Evolutionary conservation across 2,329 filamentous ascomycete genomes (phyloP).

Genomic region (Tolypocladium pustulatum): DNA sequence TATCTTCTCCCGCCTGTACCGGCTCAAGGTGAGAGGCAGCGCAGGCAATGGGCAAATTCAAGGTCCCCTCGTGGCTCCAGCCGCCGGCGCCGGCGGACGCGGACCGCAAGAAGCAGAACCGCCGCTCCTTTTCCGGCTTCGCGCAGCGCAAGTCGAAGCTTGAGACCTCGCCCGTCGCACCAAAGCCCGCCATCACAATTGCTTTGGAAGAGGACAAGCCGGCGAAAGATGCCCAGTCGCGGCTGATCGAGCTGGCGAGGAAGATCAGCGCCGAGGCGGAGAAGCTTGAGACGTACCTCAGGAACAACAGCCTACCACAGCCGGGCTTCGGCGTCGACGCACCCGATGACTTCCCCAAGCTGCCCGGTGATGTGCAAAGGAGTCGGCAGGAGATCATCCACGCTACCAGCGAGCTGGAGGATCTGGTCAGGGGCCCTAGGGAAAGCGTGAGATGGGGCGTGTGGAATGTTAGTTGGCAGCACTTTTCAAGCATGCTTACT

Average conservation of each 20-base stretch:
- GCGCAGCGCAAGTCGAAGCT: constrained; percentile 14
- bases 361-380: constrained; percentile 33
- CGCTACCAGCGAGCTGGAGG: constrained; percentile 36
- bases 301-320: constrained; percentile 26
- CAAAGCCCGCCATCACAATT: constrained; percentile 1
- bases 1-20: background rate
- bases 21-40: background rate
- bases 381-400: constrained; percentile 36
- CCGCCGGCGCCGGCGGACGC: constrained; percentile 11
- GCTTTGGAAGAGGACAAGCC: background rate
- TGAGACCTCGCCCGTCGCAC: background rate
- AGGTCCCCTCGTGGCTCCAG: constrained; percentile 24
- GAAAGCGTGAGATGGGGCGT: constrained; percentile 41
- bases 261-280: constrained; percentile 37
- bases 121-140: constrained; percentile 20
- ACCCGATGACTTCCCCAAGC: constrained; percentile 32
- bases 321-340: constrained; percentile 35
- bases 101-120: constrained; percentile 22
- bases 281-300: constrained; percentile 37
- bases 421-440: constrained; percentile 37
- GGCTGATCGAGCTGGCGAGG: constrained; percentile 33
- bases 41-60: constrained; percentile 21
- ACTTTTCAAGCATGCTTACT: background rate
- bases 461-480: constrained; percentile 34
- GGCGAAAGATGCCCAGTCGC: constrained; percentile 18